Evolutionary conservation across 768 basidiomycete species (phyloP).

Genomic region (Trametes elegans): DNA sequence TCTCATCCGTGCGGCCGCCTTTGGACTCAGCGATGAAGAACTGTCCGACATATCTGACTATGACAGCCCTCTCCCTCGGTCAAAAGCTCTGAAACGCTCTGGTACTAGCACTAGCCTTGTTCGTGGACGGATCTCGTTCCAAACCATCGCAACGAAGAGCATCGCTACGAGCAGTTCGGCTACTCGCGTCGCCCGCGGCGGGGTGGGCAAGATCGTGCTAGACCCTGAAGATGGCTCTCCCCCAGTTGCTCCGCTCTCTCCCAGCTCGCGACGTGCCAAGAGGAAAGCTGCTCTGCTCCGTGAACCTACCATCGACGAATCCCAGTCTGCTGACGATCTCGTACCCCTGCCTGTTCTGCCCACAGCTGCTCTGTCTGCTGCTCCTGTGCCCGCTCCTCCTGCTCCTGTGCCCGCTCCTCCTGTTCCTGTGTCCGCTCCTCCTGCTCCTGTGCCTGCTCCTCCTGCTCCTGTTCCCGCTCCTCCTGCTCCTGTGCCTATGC

Average conservation of each 20-base stretch:
- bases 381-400: neutral
- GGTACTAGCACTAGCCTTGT: neutral
- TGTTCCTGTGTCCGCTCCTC: neutral
- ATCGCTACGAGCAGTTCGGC: neutral
- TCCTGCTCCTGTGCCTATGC: neutral
- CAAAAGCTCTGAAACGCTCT: neutral
- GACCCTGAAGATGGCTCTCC: constrained; percentile 27
- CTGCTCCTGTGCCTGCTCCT: neutral
- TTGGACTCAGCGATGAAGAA: constrained; percentile 27
- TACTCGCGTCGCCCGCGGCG: constrained; percentile 3
- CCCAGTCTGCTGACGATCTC: neutral
- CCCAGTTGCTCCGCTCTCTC: neutral
- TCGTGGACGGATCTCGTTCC: constrained; percentile 10
- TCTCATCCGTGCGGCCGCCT: constrained; percentile 19
- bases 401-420: neutral
- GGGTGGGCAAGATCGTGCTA: constrained; percentile 3
- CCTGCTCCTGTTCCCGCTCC: neutral
- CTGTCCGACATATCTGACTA: constrained; percentile 26
- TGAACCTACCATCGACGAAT: neutral
- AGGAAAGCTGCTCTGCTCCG: neutral
- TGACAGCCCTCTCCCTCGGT: constrained; percentile 6
- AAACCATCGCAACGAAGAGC: neutral
- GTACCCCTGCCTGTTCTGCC: neutral
- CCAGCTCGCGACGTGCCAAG: neutral
- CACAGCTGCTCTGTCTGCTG: neutral